phyloP scores from a whole-genome alignment of 169 alveolate genomes.

The Plasmodium cynomolgi region DNA sequence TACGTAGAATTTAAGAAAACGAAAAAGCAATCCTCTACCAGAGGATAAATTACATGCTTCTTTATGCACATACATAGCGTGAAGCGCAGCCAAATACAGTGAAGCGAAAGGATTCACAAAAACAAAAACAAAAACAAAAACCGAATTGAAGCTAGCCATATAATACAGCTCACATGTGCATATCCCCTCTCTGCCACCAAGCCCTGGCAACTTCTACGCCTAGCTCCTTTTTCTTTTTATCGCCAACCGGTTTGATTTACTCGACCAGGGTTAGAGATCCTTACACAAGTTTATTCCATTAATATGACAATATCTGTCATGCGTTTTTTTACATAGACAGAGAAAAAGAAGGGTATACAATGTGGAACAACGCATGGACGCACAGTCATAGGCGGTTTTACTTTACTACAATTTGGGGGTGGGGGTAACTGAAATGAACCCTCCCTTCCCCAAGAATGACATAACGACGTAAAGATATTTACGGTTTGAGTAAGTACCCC shows the following conservation, averaged over 20 bases:
- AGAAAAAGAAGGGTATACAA: not conserved
- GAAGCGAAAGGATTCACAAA: not conserved
- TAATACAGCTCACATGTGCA: not conserved
- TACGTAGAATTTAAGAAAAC: not conserved
- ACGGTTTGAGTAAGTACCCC: not conserved
- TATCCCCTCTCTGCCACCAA: not conserved
- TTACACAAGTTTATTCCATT: not conserved
- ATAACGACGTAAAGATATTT: no score
- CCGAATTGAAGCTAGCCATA: not conserved
- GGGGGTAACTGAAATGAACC: not conserved
- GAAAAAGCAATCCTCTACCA: not conserved
- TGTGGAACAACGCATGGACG: not conserved
- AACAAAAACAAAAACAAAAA: not conserved
- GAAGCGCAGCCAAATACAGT: not conserved
- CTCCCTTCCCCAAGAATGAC: not conserved
- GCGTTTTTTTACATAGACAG: no score
- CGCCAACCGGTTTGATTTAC: not conserved
- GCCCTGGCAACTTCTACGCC: not conserved
- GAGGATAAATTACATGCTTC: not conserved
- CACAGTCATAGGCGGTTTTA: not conserved
- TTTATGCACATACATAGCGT: not conserved
- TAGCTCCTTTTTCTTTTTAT: not conserved
- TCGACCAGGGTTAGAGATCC: not conserved
- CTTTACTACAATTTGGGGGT: not conserved
- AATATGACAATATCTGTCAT: not conserved